Conservation (phyloP, 116 monocot genomes). For the Zostera marina region DNA sequence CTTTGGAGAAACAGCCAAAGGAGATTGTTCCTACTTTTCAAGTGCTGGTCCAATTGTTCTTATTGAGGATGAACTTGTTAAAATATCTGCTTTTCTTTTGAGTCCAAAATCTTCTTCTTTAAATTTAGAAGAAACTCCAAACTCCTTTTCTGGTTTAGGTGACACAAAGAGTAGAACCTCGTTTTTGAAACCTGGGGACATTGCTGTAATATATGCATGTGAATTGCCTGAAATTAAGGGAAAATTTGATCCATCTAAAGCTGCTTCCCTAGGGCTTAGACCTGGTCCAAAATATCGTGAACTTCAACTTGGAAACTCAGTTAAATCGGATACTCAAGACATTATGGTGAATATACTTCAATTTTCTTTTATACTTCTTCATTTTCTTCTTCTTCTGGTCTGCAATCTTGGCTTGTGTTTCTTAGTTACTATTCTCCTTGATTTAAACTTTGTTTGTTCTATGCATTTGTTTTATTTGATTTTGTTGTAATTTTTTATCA, state of each 20-base stretch:
- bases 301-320: constrained; percentile 96
- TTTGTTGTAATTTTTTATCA: background rate
- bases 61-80: constrained; percentile 84
- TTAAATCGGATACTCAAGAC: constrained; percentile 58
- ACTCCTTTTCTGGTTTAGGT: constrained; percentile 5
- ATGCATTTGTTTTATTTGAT: no score
- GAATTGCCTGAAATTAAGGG: constrained; percentile 89
- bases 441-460: no score
- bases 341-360: constrained; percentile 31
- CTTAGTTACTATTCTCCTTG: no score
- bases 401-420: background rate
- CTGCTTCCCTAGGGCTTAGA: constrained; percentile 59
- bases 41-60: constrained; percentile 43
- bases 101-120: constrained; percentile 18
- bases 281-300: constrained; percentile 96
- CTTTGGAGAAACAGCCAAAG: constrained; percentile 39
- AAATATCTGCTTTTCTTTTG: constrained; percentile 62
- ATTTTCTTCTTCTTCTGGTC: background rate
- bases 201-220: constrained; percentile 80
- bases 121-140: constrained; percentile 4
- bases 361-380: background rate
- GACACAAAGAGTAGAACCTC: constrained; percentile 5
- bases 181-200: constrained; percentile 55
- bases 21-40: constrained; percentile 11
- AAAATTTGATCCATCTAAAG: constrained; percentile 93